Conservation (phyloP, 352 stramenopile species). For the Phytopythium ostracodes region DNA sequence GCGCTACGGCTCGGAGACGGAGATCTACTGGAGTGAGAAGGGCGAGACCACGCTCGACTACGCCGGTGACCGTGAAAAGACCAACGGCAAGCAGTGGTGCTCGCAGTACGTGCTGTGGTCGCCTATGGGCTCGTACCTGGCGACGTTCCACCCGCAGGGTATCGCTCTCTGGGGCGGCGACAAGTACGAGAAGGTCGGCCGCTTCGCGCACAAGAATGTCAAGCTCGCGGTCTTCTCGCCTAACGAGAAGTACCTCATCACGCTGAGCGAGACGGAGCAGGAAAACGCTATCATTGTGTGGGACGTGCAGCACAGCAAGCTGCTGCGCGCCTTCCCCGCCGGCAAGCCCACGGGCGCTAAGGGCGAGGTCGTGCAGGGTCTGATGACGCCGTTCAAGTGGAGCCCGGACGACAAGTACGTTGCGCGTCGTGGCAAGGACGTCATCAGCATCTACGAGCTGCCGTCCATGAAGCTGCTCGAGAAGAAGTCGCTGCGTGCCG, state of each 20-base stretch:
- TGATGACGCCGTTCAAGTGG: constrained; percentile 94
- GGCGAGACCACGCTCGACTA: constrained; percentile 91
- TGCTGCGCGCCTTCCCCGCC: constrained; percentile 80
- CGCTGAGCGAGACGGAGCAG: constrained; percentile 92
- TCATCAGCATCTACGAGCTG: constrained; percentile 94
- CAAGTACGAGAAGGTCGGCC: constrained; percentile 96
- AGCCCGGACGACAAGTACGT: constrained; percentile 95
- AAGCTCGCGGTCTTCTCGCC: constrained; percentile 94
- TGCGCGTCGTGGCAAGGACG: constrained; percentile 91
- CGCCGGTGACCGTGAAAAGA: constrained; percentile 94
- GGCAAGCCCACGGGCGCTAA: constrained; percentile 73
- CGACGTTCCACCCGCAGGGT: constrained; percentile 96
- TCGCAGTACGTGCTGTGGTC: constrained; percentile 98
- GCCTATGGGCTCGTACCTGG: constrained; percentile 95
- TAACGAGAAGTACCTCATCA: constrained; percentile 97
- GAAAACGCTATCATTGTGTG: constrained; percentile 96
- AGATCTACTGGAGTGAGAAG: constrained; percentile 96
- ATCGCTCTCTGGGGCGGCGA: constrained; percentile 97
- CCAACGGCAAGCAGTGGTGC: constrained; percentile 95
- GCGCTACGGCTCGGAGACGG: constrained; percentile 94
- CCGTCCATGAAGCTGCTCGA: constrained; percentile 97
- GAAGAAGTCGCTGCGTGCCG: constrained; percentile 94
- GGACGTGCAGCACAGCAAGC: constrained; percentile 90
- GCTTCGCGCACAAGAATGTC: constrained; percentile 95
- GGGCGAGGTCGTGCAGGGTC: constrained; percentile 69